Conservation (phyloP, 2,329 filamentous ascomycete species). For the Apiospora malaysiana region DNA sequence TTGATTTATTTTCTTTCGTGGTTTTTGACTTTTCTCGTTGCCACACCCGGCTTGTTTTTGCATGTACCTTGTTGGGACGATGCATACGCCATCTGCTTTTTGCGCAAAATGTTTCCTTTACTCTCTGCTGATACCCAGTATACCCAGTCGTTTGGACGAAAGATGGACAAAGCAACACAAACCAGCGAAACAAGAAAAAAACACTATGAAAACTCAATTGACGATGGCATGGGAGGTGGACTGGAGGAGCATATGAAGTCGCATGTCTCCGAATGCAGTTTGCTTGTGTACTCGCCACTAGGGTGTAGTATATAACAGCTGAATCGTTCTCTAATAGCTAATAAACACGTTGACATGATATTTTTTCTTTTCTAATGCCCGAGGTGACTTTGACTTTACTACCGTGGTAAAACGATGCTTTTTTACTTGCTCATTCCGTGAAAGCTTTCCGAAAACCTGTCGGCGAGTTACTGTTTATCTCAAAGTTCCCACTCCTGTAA, state of each 20-base stretch:
- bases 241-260: slow-evolving; percentile 23
- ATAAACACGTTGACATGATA: slow-evolving; percentile 14
- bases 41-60: slow-evolving; percentile 39
- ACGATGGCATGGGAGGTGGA: slow-evolving; percentile 20
- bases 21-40: slow-evolving; percentile 34
- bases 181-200: slow-evolving; percentile 32
- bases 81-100: slow-evolving; percentile 26
- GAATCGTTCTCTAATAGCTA: slow-evolving; percentile 24
- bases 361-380: background rate
- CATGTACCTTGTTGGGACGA: slow-evolving; percentile 37
- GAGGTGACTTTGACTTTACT: background rate
- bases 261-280: slow-evolving; percentile 25
- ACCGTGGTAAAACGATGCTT: background rate
- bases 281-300: slow-evolving; percentile 24
- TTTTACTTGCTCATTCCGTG: too few relatives aligned
- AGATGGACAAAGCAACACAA: slow-evolving; percentile 32
- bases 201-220: slow-evolving; percentile 25
- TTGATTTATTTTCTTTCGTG: slow-evolving; percentile 15
- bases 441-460: too few relatives aligned
- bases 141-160: slow-evolving; percentile 42
- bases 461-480: too few relatives aligned
- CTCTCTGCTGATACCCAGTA: slow-evolving; percentile 45
- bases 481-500: too few relatives aligned
- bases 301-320: slow-evolving; percentile 18
- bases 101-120: slow-evolving; percentile 36